Base-by-base conservation (phyloP, 2,329 filamentous ascomycete genomes). In the Beauveria rudraprayagi region DNA sequence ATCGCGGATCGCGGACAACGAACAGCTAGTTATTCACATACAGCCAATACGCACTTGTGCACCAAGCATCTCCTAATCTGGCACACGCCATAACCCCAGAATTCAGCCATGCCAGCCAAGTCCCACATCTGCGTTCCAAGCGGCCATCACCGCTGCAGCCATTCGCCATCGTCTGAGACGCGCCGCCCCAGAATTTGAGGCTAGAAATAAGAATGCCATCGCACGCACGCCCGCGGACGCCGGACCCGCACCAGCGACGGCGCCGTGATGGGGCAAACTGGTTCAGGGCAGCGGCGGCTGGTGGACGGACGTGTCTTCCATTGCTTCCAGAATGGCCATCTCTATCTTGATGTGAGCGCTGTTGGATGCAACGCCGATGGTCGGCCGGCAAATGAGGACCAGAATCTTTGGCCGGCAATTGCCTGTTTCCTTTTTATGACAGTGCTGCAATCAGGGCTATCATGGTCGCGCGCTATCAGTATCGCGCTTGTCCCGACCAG, bases 1-100 rank as follows among this genome's bases (percentile, higher is more conserved):
- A 2, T 43, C 56, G 56, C 56, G 40, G 48, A 26, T 59, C 56
- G 56, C 56, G 56, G 56, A 59, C 56, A 52, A 19, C 56, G 56
- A 59, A 46, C 54, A 10, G 24, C 26, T n/a, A 56, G 34, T 37
- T 28, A 34, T 22, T 37, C 46, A 11, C 22, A 37, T 22, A 46
- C 34, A 51, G 40, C 24, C 17, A 47, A 5, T 19, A 9, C 48
- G 8, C 34, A 37, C 30, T 37, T 37, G 34, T 11, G 14, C 16
- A 30, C 17, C 34, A 37, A 34, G n/a, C 26, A 57, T 57, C 11
- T 48, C 43, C 56, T 24, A 44, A 44, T 53, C 56, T 52, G 47
- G 22, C 34, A 43, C 46, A 58, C 41, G 41, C 22, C 28, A n/a
- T 24, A n/a, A 58, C 56, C 56, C 48, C 56, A 46, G 56, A 34